Conservation (phyloP, 2,329 filamentous ascomycete species). For the Aspergillus sp. region DNA sequence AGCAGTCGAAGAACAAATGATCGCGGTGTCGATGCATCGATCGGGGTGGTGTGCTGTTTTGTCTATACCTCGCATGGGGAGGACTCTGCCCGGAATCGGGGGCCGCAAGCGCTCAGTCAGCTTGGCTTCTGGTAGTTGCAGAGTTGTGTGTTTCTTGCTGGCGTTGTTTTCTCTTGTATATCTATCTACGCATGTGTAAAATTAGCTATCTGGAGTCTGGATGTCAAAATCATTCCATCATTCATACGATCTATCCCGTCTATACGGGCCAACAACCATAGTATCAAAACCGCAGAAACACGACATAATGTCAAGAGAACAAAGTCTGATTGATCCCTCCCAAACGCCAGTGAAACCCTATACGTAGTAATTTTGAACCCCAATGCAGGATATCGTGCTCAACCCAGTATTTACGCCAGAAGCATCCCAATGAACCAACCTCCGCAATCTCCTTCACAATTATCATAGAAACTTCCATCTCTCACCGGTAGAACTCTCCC, state of each 20-base stretch:
- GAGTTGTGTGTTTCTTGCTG: neutral
- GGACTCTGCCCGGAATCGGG: no score
- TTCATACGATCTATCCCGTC: constrained; percentile 1
- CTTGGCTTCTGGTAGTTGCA: no score
- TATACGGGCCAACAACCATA: neutral
- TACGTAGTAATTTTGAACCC: constrained; percentile 11
- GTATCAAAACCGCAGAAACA: no score
- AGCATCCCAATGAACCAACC: neutral
- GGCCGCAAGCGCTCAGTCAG: no score
- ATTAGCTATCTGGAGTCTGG: constrained; percentile 6
- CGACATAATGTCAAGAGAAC: no score
- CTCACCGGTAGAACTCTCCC: constrained; percentile 88
- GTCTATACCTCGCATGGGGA: neutral
- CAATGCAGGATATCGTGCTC: constrained; percentile 15
- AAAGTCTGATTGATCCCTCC: neutral
- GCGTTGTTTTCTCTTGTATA: constrained; percentile 12
- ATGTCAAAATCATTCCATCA: constrained; percentile 5
- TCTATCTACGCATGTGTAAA: constrained; percentile 8
- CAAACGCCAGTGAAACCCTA: constrained; percentile 10
- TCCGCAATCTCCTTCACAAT: no score
- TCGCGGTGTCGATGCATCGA: constrained; percentile 1
- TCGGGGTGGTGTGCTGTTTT: neutral
- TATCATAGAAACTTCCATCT: no score
- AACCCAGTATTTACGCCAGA: constrained; percentile 11
- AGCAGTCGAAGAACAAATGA: constrained; percentile 69